phyloP scores from a whole-genome alignment of 164 flowering plant genomes.

The Aristolochia fimbriata region DNA sequence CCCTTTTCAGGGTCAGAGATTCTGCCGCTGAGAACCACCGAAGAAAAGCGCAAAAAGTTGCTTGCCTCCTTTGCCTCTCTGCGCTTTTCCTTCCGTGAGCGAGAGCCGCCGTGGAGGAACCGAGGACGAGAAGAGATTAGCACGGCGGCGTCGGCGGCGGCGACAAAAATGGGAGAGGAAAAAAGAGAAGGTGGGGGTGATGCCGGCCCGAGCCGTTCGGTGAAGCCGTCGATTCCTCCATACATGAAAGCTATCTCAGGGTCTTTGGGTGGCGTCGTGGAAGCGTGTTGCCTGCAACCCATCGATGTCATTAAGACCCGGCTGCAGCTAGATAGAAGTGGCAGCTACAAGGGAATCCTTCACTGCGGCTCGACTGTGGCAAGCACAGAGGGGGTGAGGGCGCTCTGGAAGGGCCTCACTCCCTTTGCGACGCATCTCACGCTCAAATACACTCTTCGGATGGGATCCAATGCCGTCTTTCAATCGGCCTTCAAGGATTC shows the following conservation, averaged over 20 bases:
- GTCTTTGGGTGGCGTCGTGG: constrained; percentile 78
- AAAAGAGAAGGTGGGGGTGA: not conserved
- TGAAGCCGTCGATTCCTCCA: constrained; percentile 41
- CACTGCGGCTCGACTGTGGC: constrained; percentile 74
- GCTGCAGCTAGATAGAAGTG: constrained; percentile 71
- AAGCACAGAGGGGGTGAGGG: constrained; percentile 73
- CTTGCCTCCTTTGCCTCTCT: too few relatives aligned
- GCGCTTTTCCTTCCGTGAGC: too few relatives aligned
- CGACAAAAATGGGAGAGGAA: constrained; percentile 5
- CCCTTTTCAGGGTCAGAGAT: too few relatives aligned
- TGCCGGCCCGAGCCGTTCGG: constrained; percentile 4
- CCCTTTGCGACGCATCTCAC: constrained; percentile 96
- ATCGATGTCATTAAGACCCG: constrained; percentile 96
- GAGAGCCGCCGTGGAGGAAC: too few relatives aligned
- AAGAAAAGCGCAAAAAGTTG: too few relatives aligned
- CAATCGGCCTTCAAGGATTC: constrained; percentile 75
- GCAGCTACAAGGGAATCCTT: constrained; percentile 64
- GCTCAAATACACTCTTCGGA: constrained; percentile 77
- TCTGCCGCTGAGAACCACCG: too few relatives aligned
- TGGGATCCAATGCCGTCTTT: constrained; percentile 91
- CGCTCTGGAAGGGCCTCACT: constrained; percentile 94
- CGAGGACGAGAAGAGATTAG: too few relatives aligned
- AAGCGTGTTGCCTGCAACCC: constrained; percentile 86
- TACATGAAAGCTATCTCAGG: constrained; percentile 93
- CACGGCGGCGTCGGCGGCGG: too few relatives aligned